Evolutionary conservation across 495 filamentous ascomycete genomes (phyloP), one percentile per base, ranked within the genome.

Genomic region (Aspergillus sparsus): DNA sequence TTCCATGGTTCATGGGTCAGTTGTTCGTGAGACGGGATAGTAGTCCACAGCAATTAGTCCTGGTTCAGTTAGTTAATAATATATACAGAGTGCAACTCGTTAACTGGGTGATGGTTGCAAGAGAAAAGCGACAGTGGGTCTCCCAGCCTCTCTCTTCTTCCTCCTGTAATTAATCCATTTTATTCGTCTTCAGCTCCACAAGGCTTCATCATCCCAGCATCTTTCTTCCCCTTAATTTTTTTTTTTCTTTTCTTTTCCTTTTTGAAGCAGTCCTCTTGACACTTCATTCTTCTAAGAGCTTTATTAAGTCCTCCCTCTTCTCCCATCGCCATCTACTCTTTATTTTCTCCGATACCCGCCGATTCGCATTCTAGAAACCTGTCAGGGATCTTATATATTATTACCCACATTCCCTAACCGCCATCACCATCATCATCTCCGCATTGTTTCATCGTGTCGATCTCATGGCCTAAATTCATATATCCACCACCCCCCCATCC

Each of bases 401-500:
- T 42, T 9, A 11, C 50, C 50, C 50, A 36, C 58, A 60, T n/a
- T n/a, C n/a, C n/a, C n/a, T n/a, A n/a, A n/a, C n/a, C n/a, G n/a
- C n/a, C 41, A 16, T 35, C 53, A 41, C 41, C 58, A 50, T 50
- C 42, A 16, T 60, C 58, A 60, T 33, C 50, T 53, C 58, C 58
- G 33, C 50, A 46, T 44, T 46, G 41, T 53, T 60, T 45, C 39
- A 53, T 37, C 32, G 13, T 32, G 50, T 60, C 58, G 58, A 60
- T 41, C 58, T n/a, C 39, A 60, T 60, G 58, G 58, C 58, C 41
- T 54, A 60, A 49, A 53, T 27, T 39, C 41, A 39, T 60, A 54
- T 54, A 54, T 54, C 39, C 34, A 3, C 27, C 21, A 31, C 21
- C 9, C 47, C 31, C 21, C 9, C 16, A 32, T 32, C 6, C 4